A percentile compares a stretch with the other conserved stretches of the same genome.
Conservation (phyloP, 1,284 basidiomycete genomes). For the Schizophyllum commune region DNA sequence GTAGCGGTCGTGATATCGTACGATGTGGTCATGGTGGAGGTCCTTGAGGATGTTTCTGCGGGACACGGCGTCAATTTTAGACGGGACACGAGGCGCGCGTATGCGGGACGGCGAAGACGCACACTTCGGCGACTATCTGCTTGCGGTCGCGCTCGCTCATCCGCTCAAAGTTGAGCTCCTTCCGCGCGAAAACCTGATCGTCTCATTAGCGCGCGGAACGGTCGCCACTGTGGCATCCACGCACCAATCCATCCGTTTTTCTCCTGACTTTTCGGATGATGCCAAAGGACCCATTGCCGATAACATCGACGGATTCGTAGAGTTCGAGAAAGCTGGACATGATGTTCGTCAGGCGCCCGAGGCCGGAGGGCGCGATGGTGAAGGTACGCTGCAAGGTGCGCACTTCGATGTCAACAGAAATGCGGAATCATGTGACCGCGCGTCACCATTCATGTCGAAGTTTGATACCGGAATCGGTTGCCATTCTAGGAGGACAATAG, state of each 20-base stretch:
- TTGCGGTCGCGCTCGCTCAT: slow-evolving; percentile 91
- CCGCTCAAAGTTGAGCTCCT: slow-evolving; percentile 92
- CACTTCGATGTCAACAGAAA: neutral
- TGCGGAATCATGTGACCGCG: neutral
- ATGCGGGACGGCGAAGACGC: slow-evolving; percentile 24
- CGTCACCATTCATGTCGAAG: neutral
- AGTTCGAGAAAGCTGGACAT: slow-evolving; percentile 49
- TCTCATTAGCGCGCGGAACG: neutral
- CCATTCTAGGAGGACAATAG: neutral
- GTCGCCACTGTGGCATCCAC: slow-evolving; percentile 22
- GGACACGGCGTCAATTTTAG: slow-evolving; percentile 2
- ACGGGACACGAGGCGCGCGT: neutral
- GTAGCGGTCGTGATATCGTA: slow-evolving; percentile 86
- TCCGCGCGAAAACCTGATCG: slow-evolving; percentile 76
- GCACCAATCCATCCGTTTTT: slow-evolving; percentile 76
- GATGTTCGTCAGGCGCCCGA: slow-evolving; percentile 7
- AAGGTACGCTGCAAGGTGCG: too few species aligned
- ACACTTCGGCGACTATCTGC: slow-evolving; percentile 99
- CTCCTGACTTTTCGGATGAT: slow-evolving; percentile 90
- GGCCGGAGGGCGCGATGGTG: neutral
- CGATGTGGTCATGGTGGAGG: slow-evolving; percentile 90
- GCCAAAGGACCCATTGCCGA: slow-evolving; percentile 97
- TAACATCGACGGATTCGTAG: slow-evolving; percentile 85
- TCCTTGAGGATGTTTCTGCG: slow-evolving; percentile 91
- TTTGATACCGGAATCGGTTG: neutral